These are phyloP conservation scores for Monilinia polystroma DNA, from an alignment of 2,329 filamentous ascomycete genomes.

Conservation along the genomic window DNA sequence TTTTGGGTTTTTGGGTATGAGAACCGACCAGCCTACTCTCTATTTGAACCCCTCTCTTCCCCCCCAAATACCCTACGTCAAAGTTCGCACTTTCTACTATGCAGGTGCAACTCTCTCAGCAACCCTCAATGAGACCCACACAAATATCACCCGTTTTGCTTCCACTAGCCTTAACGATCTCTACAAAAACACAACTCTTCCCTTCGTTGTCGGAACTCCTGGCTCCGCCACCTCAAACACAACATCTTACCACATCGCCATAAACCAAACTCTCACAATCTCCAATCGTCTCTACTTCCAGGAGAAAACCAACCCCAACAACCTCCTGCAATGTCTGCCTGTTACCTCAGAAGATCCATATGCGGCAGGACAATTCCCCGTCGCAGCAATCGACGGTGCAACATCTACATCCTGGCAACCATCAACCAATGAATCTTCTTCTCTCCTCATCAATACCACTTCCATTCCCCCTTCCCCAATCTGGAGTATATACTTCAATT, in stretches of 20 bases:
- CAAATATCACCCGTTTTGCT: slow-evolving; percentile 55
- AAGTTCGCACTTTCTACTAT: slow-evolving; percentile 65
- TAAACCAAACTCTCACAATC: slow-evolving; percentile 53
- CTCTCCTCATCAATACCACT: slow-evolving; percentile 55
- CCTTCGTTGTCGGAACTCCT: slow-evolving; percentile 54
- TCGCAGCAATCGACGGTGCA: slow-evolving; percentile 65
- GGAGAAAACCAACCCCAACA: slow-evolving; percentile 54
- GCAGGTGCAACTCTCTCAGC: slow-evolving; percentile 63
- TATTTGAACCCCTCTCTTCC: slow-evolving; percentile 63
- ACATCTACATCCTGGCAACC: slow-evolving; percentile 68
- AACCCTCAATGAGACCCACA: slow-evolving; percentile 62
- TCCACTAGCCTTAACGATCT: slow-evolving; percentile 54
- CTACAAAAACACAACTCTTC: slow-evolving; percentile 55
- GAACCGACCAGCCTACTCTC: slow-evolving; percentile 57
- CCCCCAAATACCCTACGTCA: slow-evolving; percentile 57
- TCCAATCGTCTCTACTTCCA: slow-evolving; percentile 58
- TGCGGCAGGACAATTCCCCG: slow-evolving; percentile 66
- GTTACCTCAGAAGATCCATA: slow-evolving; percentile 49
- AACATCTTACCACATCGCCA: slow-evolving; percentile 48
- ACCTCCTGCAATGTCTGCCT: slow-evolving; percentile 64
- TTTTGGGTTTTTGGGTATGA: slow-evolving; percentile 66
- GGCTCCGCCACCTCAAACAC: slow-evolving; percentile 43
- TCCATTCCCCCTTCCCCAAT: slow-evolving; percentile 44
- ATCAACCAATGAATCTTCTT: slow-evolving; percentile 49
- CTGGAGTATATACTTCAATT: slow-evolving; percentile 56